Evolutionary conservation across 805 yeast species (phyloP).

Genomic region (Saccharomycopsis babjevae): DNA sequence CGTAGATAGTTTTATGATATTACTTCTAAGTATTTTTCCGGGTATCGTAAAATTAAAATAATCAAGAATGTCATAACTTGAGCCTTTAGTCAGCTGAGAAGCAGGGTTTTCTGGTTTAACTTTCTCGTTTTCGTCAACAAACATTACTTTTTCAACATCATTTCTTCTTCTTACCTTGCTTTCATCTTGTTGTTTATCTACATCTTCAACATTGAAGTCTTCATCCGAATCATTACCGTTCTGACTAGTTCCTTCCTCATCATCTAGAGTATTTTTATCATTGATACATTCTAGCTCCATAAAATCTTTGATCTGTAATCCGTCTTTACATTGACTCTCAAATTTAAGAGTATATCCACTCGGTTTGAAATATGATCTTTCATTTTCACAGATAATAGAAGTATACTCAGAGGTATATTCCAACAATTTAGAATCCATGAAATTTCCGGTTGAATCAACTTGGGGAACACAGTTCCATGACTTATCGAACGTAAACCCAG

Average conservation of each 20-base stretch:
- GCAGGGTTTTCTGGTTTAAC: slow-evolving; percentile 3
- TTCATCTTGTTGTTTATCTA: slow-evolving; percentile 7
- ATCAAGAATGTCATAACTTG: not conserved
- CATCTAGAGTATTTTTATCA: not conserved
- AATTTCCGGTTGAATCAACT: slow-evolving; percentile 21
- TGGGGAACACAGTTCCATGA: slow-evolving; percentile 38
- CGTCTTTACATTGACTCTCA: slow-evolving; percentile 34
- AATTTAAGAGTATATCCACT: slow-evolving; percentile 30
- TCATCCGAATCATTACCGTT: not conserved
- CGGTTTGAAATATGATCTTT: slow-evolving; percentile 9
- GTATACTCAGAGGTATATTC: slow-evolving; percentile 14
- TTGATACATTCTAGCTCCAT: slow-evolving; percentile 11
- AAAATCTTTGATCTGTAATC: slow-evolving; percentile 5
- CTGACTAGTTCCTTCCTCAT: slow-evolving; percentile 14
- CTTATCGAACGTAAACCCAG: slow-evolving; percentile 31
- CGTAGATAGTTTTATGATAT: not conserved
- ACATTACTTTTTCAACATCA: not conserved
- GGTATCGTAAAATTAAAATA: not conserved
- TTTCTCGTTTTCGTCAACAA: slow-evolving; percentile 6
- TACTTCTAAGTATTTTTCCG: not conserved
- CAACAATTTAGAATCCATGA: slow-evolving; percentile 19
- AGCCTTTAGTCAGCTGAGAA: not conserved
- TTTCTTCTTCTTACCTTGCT: not conserved
- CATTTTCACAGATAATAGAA: slow-evolving; percentile 11
- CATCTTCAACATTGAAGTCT: not conserved